phyloP scores from a whole-genome alignment of 2,329 filamentous ascomycete genomes.

The Reticulascus tulasneorum region DNA sequence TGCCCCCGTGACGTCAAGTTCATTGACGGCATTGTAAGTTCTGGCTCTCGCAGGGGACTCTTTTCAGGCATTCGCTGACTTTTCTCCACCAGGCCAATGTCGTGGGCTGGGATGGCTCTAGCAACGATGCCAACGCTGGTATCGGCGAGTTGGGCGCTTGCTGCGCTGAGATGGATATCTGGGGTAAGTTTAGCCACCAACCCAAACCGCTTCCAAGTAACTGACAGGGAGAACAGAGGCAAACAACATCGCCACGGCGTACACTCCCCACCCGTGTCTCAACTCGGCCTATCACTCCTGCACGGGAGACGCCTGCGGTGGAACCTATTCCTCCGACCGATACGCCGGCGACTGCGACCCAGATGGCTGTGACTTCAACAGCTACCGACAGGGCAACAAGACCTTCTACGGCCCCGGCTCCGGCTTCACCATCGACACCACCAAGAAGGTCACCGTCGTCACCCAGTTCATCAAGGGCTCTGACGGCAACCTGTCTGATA shows the following conservation, averaged over 20 bases:
- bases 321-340: slow-evolving; percentile 47
- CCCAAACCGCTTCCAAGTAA: no score
- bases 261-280: slow-evolving; percentile 63
- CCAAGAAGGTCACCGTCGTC: slow-evolving; percentile 58
- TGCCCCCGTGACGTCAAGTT: slow-evolving; percentile 55
- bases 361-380: slow-evolving; percentile 68
- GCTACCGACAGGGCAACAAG: slow-evolving; percentile 60
- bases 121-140: slow-evolving; percentile 51
- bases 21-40: slow-evolving; percentile 46
- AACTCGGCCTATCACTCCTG: slow-evolving; percentile 47
- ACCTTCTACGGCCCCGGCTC: slow-evolving; percentile 56
- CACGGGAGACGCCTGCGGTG: slow-evolving; percentile 47
- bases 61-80: neutral
- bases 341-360: slow-evolving; percentile 63
- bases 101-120: slow-evolving; percentile 47
- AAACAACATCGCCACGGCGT: slow-evolving; percentile 60
- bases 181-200: slow-evolving; percentile 22
- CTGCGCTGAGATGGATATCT: slow-evolving; percentile 62
- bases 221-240: no score
- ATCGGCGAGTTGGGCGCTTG: slow-evolving; percentile 50
- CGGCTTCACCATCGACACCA: slow-evolving; percentile 55
- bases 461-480: slow-evolving; percentile 55
- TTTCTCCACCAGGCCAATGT: slow-evolving; percentile 38
- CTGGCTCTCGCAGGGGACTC: neutral
- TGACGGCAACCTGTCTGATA: slow-evolving; percentile 52